Conservation (phyloP, 2,329 filamentous ascomycete genomes). For the Fusarium bactridioides region DNA sequence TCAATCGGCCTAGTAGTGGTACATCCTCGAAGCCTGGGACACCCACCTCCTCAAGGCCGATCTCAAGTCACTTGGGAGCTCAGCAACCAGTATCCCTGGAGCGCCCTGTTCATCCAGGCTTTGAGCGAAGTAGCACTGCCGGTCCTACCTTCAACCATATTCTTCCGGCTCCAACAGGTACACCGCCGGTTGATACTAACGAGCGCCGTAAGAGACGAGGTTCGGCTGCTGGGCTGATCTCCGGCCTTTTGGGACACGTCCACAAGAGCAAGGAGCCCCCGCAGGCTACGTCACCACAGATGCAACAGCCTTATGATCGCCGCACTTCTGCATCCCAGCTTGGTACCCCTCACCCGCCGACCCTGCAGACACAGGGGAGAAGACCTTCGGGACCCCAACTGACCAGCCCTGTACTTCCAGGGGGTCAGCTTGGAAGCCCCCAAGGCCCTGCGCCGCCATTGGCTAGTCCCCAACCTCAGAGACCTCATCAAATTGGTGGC, state of each 20-base stretch:
- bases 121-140: conserved; percentile 37
- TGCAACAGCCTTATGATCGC: conserved; percentile 21
- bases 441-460: conserved; percentile 8
- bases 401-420: conserved; percentile 16
- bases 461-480: conserved; percentile 32
- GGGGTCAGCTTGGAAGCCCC: not conserved
- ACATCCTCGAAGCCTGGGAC: conserved; percentile 24
- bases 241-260: conserved; percentile 41
- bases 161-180: not conserved
- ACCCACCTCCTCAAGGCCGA: conserved; percentile 27
- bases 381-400: conserved; percentile 12
- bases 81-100: conserved; percentile 20
- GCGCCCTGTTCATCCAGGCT: conserved; percentile 26
- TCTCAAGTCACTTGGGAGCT: conserved; percentile 20
- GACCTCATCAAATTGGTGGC: conserved; percentile 15
- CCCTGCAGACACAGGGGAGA: conserved; percentile 6
- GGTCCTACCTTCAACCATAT: conserved; percentile 31
- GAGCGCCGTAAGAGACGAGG: conserved; percentile 41
- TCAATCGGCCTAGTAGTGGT: conserved; percentile 38
- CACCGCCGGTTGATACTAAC: conserved; percentile 1
- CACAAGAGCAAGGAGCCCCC: conserved; percentile 31
- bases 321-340: conserved; percentile 10
- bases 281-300: conserved; percentile 4
- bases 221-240: conserved; percentile 44
- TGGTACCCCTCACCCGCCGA: not conserved